Base-by-base conservation (phyloP, 768 basidiomycete genomes). In the Strobilomyces echinocephalus region DNA sequence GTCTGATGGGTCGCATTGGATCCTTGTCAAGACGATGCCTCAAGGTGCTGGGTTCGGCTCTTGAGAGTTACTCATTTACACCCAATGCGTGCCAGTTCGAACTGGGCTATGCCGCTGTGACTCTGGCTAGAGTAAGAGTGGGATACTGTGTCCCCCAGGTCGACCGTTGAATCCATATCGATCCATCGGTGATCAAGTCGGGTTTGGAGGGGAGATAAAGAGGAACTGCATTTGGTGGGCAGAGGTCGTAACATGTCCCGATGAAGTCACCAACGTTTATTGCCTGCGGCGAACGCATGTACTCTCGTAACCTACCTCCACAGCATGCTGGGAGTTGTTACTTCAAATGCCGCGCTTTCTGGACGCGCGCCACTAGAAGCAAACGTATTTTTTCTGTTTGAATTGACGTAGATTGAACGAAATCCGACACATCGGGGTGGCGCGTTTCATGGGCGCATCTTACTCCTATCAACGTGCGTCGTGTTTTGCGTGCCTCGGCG, bases 121-220 rank as follows among this genome's bases (percentile, higher is more conserved):
- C 30, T 18, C 38, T 33, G 42, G n/a, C n/a, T n/a, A n/a, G n/a
- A n/a, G n/a, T n/a, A n/a, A n/a, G n/a, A n/a, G n/a, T n/a, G n/a
- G n/a, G n/a, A n/a, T n/a, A n/a, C n/a, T n/a, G n/a, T n/a, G n/a
- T n/a, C n/a, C n/a, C n/a, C n/a, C 48, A 20, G 35, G 28, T 41
- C 16, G 39, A 31, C 42, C 12, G 20, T 39, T 34, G 35, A 24
- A 26, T 18, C 42, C 20, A 26, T 26, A 53, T 53, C 48, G 10
- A 31, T 24, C 15, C 14, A 26, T 48, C 55, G 55, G 63, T 5
- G 43, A 53, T 53, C 53, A 56, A 44, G 40, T 28, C 49, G 47
- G 49, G 10, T 20, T 40, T 46, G 43, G 38, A 26, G 40, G 43
- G 52, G 50, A 38, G 45, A 51, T 45, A 43, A 38, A 36, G 35